Evolutionary conservation across 2,329 filamentous ascomycete species (phyloP), one percentile per base, ranked within the genome.

Genomic region (Penicillium sp.): DNA sequence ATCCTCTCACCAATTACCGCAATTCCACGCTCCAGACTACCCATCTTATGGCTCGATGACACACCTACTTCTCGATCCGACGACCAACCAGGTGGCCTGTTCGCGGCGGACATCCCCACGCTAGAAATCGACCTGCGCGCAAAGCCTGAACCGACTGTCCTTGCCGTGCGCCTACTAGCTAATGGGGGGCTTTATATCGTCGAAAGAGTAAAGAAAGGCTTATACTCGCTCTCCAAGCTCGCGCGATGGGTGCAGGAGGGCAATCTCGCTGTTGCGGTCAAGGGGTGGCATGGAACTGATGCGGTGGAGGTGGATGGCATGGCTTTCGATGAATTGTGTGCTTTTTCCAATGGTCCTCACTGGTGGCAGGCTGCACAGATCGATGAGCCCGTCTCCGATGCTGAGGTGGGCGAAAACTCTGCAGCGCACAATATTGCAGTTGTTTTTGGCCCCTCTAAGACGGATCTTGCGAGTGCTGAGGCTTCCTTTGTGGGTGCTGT

Each of bases 1-100:
- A 65, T 66, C 16, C 62, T 77, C 13, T 61, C 68, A 23, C 72
- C 74, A 5, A 69, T 76, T 42, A 61, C 67, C 6, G 53, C 69
- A 6, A 55, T 77, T 7, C 67, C 72, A 18, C 73, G 74, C 40
- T 70, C 68, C 4, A 62, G 61, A 23, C 44, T 77, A 9, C 73
- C 73, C 3, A 59, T 76, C 6, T 69, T 69, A 50, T 77, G 73
- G 74, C 64, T 77, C 13, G 72, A 76, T 40, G 57, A 76, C 47
- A 55, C 60, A 3, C 56, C 62, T 0, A 66, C 66, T n/a, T 55
- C 59, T 4, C 55, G 63, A 9, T 61, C 66, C 0, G 64, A 66
- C 7, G 60, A 71, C 1, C 68, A 70, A 10, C 59, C 68, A 2
- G 69, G 72, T 4, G 71, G 68, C 41, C 57, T 77, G 8, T 77